Evolutionary conservation across 805 yeast species (phyloP).

Genomic region (Cyberlindnera veronae): DNA sequence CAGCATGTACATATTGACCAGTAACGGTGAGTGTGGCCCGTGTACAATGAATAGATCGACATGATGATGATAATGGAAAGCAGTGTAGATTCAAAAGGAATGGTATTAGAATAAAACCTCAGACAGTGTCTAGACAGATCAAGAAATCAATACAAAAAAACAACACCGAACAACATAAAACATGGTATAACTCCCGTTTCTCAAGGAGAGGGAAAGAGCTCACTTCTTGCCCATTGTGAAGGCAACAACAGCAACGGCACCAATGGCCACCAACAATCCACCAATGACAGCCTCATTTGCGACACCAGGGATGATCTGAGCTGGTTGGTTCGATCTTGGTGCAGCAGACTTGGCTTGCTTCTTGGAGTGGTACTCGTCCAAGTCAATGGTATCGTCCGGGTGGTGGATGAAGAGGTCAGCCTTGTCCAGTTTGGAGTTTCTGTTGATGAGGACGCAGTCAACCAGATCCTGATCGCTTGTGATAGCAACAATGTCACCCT

Average conservation of each 20-base stretch:
- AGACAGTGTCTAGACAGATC: not conserved
- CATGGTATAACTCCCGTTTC: not conserved
- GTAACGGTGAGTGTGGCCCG: too few relatives aligned
- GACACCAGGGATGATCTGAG: constrained; percentile 45
- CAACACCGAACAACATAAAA: not conserved
- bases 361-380: constrained; percentile 23
- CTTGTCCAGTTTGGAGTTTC: constrained; percentile 47
- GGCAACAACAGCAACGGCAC: constrained; percentile 55
- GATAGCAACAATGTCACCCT: constrained; percentile 75
- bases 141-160: not conserved
- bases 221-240: constrained; percentile 43
- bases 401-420: constrained; percentile 74
- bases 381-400: constrained; percentile 44
- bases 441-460: constrained; percentile 66
- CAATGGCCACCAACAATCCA: constrained; percentile 56
- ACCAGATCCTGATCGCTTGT: constrained; percentile 69
- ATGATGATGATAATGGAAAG: not conserved
- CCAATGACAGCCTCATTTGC: constrained; percentile 62
- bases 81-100: not conserved
- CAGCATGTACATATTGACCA: not conserved
- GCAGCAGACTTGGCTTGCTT: constrained; percentile 9
- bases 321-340: constrained; percentile 1
- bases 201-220: too few relatives aligned
- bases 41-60: too few relatives aligned
- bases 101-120: not conserved